These are phyloP conservation scores for Durotheca rogersii DNA, from an alignment of 495 filamentous ascomycete genomes.

Conservation along the genomic window DNA sequence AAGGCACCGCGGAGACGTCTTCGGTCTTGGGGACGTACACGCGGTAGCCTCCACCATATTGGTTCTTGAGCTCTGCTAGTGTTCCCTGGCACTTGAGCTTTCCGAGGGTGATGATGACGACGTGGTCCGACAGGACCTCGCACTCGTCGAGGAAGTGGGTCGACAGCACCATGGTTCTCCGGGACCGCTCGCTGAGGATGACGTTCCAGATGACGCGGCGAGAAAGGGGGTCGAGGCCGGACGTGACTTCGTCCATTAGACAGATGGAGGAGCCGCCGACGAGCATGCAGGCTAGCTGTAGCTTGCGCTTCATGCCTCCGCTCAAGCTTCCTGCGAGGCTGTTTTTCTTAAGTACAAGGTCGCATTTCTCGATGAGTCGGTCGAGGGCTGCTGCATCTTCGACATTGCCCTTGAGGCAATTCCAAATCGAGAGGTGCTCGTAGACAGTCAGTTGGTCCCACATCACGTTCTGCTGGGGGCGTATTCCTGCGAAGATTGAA, in stretches of 20 bases:
- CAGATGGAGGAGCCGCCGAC: slow-evolving; percentile 71
- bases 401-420: slow-evolving; percentile 59
- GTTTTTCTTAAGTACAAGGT: slow-evolving; percentile 60
- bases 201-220: slow-evolving; percentile 77
- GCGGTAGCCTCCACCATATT: slow-evolving; percentile 65
- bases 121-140: slow-evolving; percentile 63
- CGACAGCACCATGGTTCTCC: slow-evolving; percentile 66
- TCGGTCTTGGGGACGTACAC: slow-evolving; percentile 58
- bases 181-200: slow-evolving; percentile 63
- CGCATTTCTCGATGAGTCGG: slow-evolving; percentile 61
- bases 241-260: slow-evolving; percentile 72
- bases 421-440: slow-evolving; percentile 71
- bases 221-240: slow-evolving; percentile 68
- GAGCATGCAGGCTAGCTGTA: slow-evolving; percentile 75
- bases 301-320: slow-evolving; percentile 73
- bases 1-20: slow-evolving; percentile 37
- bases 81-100: slow-evolving; percentile 61
- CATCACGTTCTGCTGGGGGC: slow-evolving; percentile 74
- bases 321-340: slow-evolving; percentile 60
- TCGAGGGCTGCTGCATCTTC: slow-evolving; percentile 47
- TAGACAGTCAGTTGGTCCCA: slow-evolving; percentile 70
- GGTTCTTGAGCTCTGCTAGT: slow-evolving; percentile 59
- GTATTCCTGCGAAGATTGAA: slow-evolving; percentile 67
- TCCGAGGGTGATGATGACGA: slow-evolving; percentile 64
- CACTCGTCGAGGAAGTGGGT: slow-evolving; percentile 72